phyloP scores from a whole-genome alignment of 1,284 basidiomycete species.

The Inonotus obliquus region DNA sequence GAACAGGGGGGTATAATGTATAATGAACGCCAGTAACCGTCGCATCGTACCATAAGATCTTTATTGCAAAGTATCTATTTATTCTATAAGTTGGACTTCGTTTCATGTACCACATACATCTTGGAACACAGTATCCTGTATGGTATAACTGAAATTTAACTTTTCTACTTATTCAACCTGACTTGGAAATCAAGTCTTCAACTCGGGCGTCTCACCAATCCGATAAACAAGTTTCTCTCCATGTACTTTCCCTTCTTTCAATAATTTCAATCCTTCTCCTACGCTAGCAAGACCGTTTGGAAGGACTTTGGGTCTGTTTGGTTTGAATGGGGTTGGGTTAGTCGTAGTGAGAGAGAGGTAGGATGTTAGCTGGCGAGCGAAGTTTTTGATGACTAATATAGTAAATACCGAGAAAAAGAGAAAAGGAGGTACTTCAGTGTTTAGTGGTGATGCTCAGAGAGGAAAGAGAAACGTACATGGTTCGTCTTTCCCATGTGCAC shows the following conservation, averaged over 20 bases:
- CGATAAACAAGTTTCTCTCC: slow-evolving; percentile 32
- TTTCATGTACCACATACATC: too few species aligned
- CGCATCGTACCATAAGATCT: too few species aligned
- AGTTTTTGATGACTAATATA: slow-evolving; percentile 5
- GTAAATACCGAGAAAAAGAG: too few species aligned
- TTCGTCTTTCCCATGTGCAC: slow-evolving; percentile 11
- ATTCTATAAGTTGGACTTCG: too few species aligned
- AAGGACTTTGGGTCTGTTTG: slow-evolving; percentile 25
- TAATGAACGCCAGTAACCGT: too few species aligned
- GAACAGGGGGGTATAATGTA: too few species aligned
- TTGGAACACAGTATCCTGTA: too few species aligned
- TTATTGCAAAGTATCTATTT: too few species aligned
- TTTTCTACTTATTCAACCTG: too few species aligned
- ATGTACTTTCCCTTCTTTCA: slow-evolving; percentile 24
- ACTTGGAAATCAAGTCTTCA: neutral
- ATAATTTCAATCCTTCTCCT: slow-evolving; percentile 25
- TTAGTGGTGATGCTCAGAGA: neutral
- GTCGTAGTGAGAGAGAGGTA: neutral
- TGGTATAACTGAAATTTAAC: too few species aligned
- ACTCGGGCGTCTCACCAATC: slow-evolving; percentile 25
- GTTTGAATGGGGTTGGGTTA: slow-evolving; percentile 5
- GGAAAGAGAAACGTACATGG: slow-evolving; percentile 3
- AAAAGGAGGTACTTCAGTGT: neutral
- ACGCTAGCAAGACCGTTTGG: slow-evolving; percentile 27
- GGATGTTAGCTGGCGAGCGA: slow-evolving; percentile 9